Percentiles rank a stretch among this genome's conserved stretches.
These are phyloP conservation scores for Scutellaria minor DNA, from an alignment of 257 asterid genomes.

Conservation along the genomic window DNA sequence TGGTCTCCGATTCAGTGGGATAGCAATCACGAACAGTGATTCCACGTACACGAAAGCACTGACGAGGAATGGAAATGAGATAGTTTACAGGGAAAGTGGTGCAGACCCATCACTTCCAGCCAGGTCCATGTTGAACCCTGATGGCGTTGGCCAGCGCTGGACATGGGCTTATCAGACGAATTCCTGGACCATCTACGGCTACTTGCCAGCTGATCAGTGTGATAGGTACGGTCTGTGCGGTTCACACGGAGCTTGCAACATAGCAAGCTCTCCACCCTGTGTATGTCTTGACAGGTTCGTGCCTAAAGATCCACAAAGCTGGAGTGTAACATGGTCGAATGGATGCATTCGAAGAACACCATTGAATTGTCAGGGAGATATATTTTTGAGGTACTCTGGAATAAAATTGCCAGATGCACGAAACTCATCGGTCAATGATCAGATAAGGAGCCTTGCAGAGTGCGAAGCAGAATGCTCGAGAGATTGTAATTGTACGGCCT, in stretches of 20 bases:
- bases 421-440: conserved; percentile 26
- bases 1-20: conserved; percentile 35
- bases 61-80: conserved; percentile 8
- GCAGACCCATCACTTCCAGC: conserved; percentile 22
- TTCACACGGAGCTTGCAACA: not conserved
- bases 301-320: conserved; percentile 15
- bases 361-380: conserved; percentile 34
- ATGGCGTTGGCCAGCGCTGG: conserved; percentile 29
- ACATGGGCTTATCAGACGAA: conserved; percentile 33
- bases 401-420: conserved; percentile 45
- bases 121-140: conserved; percentile 13
- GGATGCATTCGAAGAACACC: conserved; percentile 34
- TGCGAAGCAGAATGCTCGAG: conserved; percentile 38
- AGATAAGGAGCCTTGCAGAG: conserved; percentile 37
- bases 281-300: conserved; percentile 43
- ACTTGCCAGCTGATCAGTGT: conserved; percentile 35
- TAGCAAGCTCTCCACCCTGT: conserved; percentile 36
- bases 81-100: not conserved
- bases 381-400: not conserved
- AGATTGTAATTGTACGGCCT: conserved; percentile 49
- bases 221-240: conserved; percentile 22
- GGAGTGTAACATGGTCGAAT: no score
- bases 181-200: conserved; percentile 35
- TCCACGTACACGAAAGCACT: not conserved
- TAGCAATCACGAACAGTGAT: not conserved